Base-by-base conservation (phyloP, 1,139 yeast species). In the Tardiomyces digboiensis region DNA sequence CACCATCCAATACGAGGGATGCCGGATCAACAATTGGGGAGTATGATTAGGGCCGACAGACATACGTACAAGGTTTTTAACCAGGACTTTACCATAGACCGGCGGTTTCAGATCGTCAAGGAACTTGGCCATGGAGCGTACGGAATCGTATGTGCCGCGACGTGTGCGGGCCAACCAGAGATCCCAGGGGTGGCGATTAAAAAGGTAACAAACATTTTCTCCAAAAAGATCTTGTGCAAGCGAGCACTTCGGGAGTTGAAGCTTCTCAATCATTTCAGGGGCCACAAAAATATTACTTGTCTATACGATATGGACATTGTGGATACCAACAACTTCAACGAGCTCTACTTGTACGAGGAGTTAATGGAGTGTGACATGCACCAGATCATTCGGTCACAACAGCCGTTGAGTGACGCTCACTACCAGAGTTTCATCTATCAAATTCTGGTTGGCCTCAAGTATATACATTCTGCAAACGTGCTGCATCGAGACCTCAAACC, bases 311-410 rank as follows among this genome's bases (percentile, higher is more conserved):
- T 89, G 67, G 98, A 91, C 64, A 85, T 91, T 46, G 87, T 89
- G 38, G 83, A 83, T 43, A 83, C 94, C 44, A 80, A 81, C 39
- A 79, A 78, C 49, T 89, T 89, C 69, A 88, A 89, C 63, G 98
- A 94, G 58, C 76, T 91, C 13, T 91, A 91, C 54, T 70, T 91
- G 7, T 91, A 91, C 59, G 97, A 91, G 64, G 97, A 89, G 64
- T 69, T 88, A 53, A 88, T 91, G 97, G 98, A 91, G 63, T 91
- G 97, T 66, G 98, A 91, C 62, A 82, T 91, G 86, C 97, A 89
- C 61, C 97, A 91, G 62, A 91, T 91, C 58, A 91, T 91, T 49
- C 74, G 95, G 54, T 86, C 95, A 2, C 88, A 89, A 22, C 98
- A 91, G 64, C 88, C 96, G 1, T 72, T 91, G 55, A 88, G 97